Base-by-base conservation (phyloP, 208 protist species). In the Trypanosoma cruzi region DNA sequence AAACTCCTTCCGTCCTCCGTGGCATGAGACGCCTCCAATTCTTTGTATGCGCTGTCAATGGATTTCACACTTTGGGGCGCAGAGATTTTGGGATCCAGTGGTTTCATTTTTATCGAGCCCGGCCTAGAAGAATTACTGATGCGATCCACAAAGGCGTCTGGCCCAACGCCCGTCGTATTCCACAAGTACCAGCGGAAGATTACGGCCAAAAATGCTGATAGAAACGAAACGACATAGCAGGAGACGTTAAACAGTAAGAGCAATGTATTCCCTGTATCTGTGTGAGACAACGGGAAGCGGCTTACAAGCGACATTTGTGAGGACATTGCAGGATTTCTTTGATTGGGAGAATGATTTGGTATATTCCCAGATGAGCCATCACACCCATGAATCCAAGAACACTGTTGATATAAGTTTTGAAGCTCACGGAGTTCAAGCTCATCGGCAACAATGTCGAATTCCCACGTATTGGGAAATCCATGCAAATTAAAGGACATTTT, bases 151-250 rank as follows among this genome's bases (percentile, higher is more conserved):
- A 68, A 54, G 26, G 50, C 50, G 37, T 90, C 85, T 0, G 76
- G 71, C 62, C 89, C 81, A 7, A 75, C 76, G 80, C 82, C 90
- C 20, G 88, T 85, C 24, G 75, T 73, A 46, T 85, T 79, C 65
- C 90, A 74, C 36, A 75, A 80, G 1, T 54, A 68, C 14, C 88
- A 44, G 1, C 40, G 40, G 79, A 26, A 72, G 79, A 6, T 72
- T 62, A 8, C 86, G 73, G 29, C 83, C 82, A 54, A 86, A 71
- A 40, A 73, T 82, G 29, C 26, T 34, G 53, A 2, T 8, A 20
- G 4, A 26, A 34, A 57, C 26, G 22, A 57, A 57, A 57, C 14
- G 26, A 57, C 55, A 84, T 79, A 5, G 64, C 80, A n/a, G 82
- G 58, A 3, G 83, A 90, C 20, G 82, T 73, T 40, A 88, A 74